These are phyloP conservation scores for Domatiomyces catenatus DNA, from an alignment of 2,329 filamentous ascomycete species.

Conservation along the genomic window DNA sequence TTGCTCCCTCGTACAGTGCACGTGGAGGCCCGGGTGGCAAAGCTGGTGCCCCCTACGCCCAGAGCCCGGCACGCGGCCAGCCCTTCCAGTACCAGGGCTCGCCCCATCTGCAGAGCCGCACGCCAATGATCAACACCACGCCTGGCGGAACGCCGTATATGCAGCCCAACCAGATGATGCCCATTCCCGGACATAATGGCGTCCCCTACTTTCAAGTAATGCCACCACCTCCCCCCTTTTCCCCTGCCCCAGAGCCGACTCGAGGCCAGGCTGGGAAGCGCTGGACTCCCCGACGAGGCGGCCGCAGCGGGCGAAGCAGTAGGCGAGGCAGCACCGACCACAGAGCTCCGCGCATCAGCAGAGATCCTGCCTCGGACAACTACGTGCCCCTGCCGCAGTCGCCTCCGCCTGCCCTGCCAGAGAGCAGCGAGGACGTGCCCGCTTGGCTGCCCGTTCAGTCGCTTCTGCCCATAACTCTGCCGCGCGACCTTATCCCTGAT, in stretches of 20 bases:
- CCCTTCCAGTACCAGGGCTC: constrained; percentile 44
- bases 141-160: constrained; percentile 53
- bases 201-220: constrained; percentile 44
- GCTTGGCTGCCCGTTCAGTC: background rate
- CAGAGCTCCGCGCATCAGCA: constrained; percentile 16
- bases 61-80: constrained; percentile 25
- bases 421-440: background rate
- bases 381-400: constrained; percentile 14
- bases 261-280: constrained; percentile 28
- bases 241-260: constrained; percentile 14
- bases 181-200: constrained; percentile 46
- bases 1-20: background rate
- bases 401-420: constrained; percentile 14
- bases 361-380: constrained; percentile 17
- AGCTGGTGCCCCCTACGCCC: background rate
- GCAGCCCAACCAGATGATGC: constrained; percentile 53
- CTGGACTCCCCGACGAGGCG: constrained; percentile 12
- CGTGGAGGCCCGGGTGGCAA: background rate
- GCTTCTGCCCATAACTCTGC: constrained; percentile 3
- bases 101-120: constrained; percentile 47
- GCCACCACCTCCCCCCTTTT: constrained; percentile 24
- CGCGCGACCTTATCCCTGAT: constrained; percentile 31
- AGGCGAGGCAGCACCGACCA: constrained; percentile 17
- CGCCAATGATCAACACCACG: constrained; percentile 49
- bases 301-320: constrained; percentile 13